These are phyloP conservation scores for Curvularia spicifera DNA, from an alignment of 2,329 filamentous ascomycete species.

Conservation along the genomic window DNA sequence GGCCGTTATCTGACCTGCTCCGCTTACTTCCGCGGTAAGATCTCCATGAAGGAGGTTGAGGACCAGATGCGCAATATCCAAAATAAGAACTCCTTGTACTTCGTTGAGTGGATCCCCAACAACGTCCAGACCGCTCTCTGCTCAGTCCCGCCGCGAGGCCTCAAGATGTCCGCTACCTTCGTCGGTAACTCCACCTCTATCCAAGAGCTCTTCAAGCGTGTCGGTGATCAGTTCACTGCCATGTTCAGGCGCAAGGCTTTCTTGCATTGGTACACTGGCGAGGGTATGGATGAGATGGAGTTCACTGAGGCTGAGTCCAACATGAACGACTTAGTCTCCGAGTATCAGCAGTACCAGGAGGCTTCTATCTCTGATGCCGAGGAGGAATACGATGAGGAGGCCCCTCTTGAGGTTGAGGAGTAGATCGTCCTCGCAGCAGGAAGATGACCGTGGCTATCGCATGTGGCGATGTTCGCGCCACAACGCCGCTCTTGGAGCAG, in stretches of 20 bases:
- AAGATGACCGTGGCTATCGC: neutral
- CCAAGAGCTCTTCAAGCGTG: conserved; percentile 99
- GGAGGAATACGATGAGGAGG: conserved; percentile 92
- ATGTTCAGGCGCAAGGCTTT: conserved; percentile 99
- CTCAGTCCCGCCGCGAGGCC: conserved; percentile 95
- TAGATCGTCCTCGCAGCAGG: conserved; percentile 22
- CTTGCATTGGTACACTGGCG: conserved; percentile 99
- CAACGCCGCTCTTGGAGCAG: neutral
- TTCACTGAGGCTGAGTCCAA: conserved; percentile 99
- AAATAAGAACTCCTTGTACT: conserved; percentile 99
- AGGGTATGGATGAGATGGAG: conserved; percentile 99
- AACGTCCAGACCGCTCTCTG: conserved; percentile 99
- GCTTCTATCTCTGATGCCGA: conserved; percentile 96
- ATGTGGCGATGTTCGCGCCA: neutral
- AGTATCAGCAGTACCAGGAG: conserved; percentile 99
- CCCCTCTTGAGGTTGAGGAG: conserved; percentile 73
- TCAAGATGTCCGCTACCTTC: conserved; percentile 99
- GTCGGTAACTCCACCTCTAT: conserved; percentile 99
- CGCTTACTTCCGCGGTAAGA: conserved; percentile 99
- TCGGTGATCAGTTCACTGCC: conserved; percentile 98
- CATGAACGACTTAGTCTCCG: conserved; percentile 99
- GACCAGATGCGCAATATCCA: conserved; percentile 99
- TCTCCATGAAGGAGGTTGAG: conserved; percentile 99
- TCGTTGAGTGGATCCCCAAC: conserved; percentile 99
- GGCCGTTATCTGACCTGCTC: conserved; percentile 99